Conservation (phyloP, 495 filamentous ascomycete species). For the Hyaloscypha variabilis region DNA sequence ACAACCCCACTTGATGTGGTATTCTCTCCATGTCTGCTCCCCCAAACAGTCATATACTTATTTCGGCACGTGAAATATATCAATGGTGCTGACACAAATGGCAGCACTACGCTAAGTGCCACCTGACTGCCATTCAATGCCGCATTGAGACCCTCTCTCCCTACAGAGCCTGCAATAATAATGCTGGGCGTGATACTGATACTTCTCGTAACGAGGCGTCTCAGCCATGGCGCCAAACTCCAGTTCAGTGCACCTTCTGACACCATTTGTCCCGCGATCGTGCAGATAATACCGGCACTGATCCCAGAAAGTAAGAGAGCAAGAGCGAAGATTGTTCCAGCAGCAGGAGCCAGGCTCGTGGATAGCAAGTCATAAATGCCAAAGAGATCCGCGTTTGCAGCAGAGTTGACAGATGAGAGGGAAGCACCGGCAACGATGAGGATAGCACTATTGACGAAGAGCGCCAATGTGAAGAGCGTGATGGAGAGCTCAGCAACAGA, state of each 20-base stretch:
- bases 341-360: too few species aligned
- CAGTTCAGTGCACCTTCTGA: conserved; percentile 73
- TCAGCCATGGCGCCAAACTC: conserved; percentile 70
- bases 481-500: not conserved
- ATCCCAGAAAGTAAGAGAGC: conserved; percentile 78
- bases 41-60: conserved; percentile 50
- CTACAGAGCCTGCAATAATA: conserved; percentile 75
- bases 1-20: not conserved
- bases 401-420: not conserved
- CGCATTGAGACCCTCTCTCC: conserved; percentile 45
- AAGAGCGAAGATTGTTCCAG: conserved; percentile 76
- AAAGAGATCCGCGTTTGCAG: not conserved
- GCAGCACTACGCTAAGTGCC: conserved; percentile 45
- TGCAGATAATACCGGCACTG: conserved; percentile 79
- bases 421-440: not conserved
- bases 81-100: conserved; percentile 48
- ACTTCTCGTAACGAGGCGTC: conserved; percentile 65
- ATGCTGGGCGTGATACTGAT: conserved; percentile 79
- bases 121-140: conserved; percentile 49
- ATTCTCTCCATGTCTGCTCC: conserved; percentile 2
- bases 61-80: conserved; percentile 46
- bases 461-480: not conserved
- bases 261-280: conserved; percentile 69
- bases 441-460: not conserved
- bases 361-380: not conserved